Base-by-base conservation (phyloP, 345 rosid species). In the Cochlearia excelsa region DNA sequence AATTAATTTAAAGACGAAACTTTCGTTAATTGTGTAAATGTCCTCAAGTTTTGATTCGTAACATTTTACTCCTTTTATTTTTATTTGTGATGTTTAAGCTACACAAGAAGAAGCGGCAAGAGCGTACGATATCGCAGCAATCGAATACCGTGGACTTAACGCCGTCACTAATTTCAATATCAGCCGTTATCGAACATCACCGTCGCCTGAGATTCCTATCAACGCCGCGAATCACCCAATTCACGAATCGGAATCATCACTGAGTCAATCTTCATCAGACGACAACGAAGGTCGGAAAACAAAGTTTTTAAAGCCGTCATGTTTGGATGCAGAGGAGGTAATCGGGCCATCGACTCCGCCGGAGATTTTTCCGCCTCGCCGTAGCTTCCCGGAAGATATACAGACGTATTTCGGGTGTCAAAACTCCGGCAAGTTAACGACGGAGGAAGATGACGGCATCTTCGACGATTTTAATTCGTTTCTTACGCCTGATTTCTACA, bases 61-160 rank as follows among this genome's bases (percentile, higher is more conserved):
- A 16, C 23, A 16, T 16, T 16, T 16, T 16, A 16, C 23, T 16
- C 23, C 23, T 16, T 16, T 16, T 16, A 77, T 82, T 75, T 16
- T 16, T 16, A 16, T 16, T 16, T 16, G 23, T 16, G 23, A 16
- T 83, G 30, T 26, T 6, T 23, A 79, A 90, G 97, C 95, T 26
- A 90, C 97, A 2, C 97, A 90, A 66, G 98, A 91, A 71, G 98
- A 91, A 80, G 98, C 96, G 23, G 98, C 96, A 35, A 77, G 79
- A 0, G 98, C 98, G 6, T 87, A 91, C 39, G 98, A 91, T 30
- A 78, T 90, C 75, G 97, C 97, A 1, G 97, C 97, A 0, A 85
- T 90, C 9, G 95, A 90, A 75, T 85, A 91, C 68, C 89, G 98
- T 28, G 96, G 98, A 46, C 76, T 80, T 26, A 87, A 91, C 53